Conservation (phyloP, 345 rosid species). For the Microcos paniculata region DNA sequence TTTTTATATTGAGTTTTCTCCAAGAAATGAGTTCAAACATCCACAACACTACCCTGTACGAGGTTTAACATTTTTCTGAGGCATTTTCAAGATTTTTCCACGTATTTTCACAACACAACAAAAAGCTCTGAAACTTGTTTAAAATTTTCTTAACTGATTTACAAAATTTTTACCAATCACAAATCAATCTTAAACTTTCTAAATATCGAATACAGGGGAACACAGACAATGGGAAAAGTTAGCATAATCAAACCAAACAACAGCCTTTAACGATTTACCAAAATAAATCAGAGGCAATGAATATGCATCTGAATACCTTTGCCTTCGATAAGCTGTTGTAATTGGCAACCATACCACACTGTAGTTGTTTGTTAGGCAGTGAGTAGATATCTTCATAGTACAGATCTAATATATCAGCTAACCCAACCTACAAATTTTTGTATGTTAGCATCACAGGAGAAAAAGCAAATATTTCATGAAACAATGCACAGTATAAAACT, state of each 20-base stretch:
- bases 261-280: conserved; percentile 5
- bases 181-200: background rate
- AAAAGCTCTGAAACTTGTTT: conserved; percentile 2
- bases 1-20: background rate
- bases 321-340: conserved; percentile 46
- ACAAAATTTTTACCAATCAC: background rate
- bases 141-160: background rate
- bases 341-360: conserved; percentile 39
- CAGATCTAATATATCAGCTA: conserved; percentile 79
- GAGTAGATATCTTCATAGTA: conserved; percentile 80
- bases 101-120: background rate
- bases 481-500: background rate
- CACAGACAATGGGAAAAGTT: background rate
- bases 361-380: conserved; percentile 66
- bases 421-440: conserved; percentile 56
- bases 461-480: background rate
- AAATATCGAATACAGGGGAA: background rate
- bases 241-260: conserved; percentile 1
- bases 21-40: background rate
- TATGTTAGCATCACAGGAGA: conserved; percentile 24
- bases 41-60: background rate
- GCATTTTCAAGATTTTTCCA: background rate
- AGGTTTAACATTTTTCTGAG: background rate
- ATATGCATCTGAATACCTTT: conserved; percentile 49
- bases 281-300: background rate